Evolutionary conservation across 2,329 filamentous ascomycete species (phyloP), one percentile per base, ranked within the genome.

Genomic region (Epichloe elymi): DNA sequence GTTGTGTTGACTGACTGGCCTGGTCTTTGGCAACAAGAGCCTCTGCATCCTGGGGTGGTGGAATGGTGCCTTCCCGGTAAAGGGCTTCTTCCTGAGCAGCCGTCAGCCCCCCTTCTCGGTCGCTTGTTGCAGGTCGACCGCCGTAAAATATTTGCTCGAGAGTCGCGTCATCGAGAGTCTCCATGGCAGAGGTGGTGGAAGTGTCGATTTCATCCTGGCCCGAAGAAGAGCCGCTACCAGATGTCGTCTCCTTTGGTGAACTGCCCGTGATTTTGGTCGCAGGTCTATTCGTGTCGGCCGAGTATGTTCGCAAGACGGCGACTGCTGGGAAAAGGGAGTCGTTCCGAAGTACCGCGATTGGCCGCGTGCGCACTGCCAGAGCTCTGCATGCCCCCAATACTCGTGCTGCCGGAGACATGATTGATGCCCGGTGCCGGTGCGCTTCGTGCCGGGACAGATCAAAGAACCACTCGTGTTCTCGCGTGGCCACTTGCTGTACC

Each of bases 11-110:
- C 37, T 59, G 56, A 5, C 57, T 51, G 8, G 54, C 53, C 42
- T 59, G 56, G 11, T 52, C 54, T 37, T 54, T 57, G 1, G 63
- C 58, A n/a, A 61, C 50, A 7, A 63, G 52, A 44, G 59, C 61
- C 49, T 67, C 67, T 6, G 66, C 65, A 46, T 62, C 59, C 5
- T 58, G 58, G 5, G 64, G 58, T 2, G 66, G 53, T 19, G 68
- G 69, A 49, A 73, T 73, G 39, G 61, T 65, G 41, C 70, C 70
- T 54, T 69, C 65, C 15, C 63, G 62, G 56, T 70, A 72, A 15
- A 76, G 61, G 5, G 69, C 65, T 41, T 69, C 63, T 53, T 71
- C 67, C 60, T 75, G 73, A 8, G 68, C 71, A 15, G 61, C 57
- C 47, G 68, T 72, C 56, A 73, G 58, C 64, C 67, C 23, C 23